Evolutionary conservation across 805 yeast genomes (phyloP).

Genomic region (Sugiyamaella chiloensis): DNA sequence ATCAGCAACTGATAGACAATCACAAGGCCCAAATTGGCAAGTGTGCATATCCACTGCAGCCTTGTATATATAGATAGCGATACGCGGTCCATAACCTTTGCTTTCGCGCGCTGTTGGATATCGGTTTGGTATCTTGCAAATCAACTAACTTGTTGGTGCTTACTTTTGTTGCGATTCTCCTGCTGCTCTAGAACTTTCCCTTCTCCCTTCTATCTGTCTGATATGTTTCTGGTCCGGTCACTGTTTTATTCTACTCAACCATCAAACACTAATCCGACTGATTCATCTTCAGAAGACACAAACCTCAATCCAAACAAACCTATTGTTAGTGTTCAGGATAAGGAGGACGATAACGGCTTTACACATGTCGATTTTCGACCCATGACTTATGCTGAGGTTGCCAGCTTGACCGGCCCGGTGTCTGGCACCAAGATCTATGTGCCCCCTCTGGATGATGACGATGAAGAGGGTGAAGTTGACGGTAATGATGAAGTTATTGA

Average conservation of each 20-base stretch:
- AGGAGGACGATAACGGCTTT: constrained; percentile 39
- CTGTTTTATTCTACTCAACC: neutral
- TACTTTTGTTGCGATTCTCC: too few relatives aligned
- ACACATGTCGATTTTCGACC: constrained; percentile 46
- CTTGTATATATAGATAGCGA: neutral
- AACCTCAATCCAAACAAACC: constrained; percentile 1
- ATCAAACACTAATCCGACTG: neutral
- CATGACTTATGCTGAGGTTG: constrained; percentile 54
- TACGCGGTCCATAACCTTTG: constrained; percentile 2
- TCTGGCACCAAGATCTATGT: constrained; percentile 11
- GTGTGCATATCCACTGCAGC: neutral
- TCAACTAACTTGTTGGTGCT: too few relatives aligned
- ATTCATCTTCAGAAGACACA: neutral
- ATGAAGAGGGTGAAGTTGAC: constrained; percentile 22
- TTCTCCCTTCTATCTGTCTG: neutral
- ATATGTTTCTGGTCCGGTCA: constrained; percentile 4
- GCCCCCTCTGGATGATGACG: constrained; percentile 25
- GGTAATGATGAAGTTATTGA: constrained; percentile 26
- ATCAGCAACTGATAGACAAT: constrained; percentile 5
- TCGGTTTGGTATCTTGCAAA: too few relatives aligned
- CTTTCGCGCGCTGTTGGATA: neutral
- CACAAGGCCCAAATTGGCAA: neutral
- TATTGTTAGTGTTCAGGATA: constrained; percentile 17
- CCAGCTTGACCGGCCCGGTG: constrained; percentile 29
- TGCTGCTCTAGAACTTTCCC: too few relatives aligned